A percentile compares a stretch with the other conserved stretches of the same genome.
Conservation (phyloP, 2,329 filamentous ascomycete species). For the Calonectria hongkongensis region DNA sequence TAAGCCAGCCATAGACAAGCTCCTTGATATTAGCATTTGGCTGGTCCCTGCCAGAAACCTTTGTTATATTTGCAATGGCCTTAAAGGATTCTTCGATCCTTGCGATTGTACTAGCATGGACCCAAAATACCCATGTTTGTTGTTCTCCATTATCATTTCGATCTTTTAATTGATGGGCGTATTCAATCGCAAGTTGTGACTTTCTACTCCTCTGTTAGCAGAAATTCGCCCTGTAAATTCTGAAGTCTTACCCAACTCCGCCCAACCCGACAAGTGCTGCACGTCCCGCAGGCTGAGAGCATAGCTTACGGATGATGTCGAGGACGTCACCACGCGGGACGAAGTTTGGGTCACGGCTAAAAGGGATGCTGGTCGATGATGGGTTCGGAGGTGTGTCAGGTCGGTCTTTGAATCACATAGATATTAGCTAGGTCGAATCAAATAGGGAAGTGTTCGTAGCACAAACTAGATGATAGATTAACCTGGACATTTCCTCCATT, state of each 20-base stretch:
- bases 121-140: conserved; percentile 60
- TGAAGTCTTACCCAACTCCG: conserved; percentile 50
- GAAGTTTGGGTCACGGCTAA: conserved; percentile 56
- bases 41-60: conserved; percentile 10
- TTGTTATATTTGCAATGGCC: conserved; percentile 8
- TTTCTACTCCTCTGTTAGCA: conserved; percentile 32
- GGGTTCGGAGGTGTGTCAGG: not conserved
- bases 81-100: conserved; percentile 18
- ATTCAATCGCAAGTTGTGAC: conserved; percentile 59
- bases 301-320: conserved; percentile 47
- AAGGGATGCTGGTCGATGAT: conserved; percentile 46
- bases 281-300: conserved; percentile 47
- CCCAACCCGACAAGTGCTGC: conserved; percentile 58
- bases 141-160: conserved; percentile 12
- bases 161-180: conserved; percentile 55
- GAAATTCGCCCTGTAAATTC: not conserved
- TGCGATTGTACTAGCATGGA: conserved; percentile 39
- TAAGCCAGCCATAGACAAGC: conserved; percentile 5
- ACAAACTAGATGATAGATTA: not conserved
- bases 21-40: conserved; percentile 3
- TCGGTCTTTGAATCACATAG: not conserved
- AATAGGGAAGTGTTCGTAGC: not conserved
- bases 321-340: conserved; percentile 53
- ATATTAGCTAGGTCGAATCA: not conserved
- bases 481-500: no score